phyloP scores from a whole-genome alignment of 2,329 filamentous ascomycete species.

The Podosphaera fusca region DNA sequence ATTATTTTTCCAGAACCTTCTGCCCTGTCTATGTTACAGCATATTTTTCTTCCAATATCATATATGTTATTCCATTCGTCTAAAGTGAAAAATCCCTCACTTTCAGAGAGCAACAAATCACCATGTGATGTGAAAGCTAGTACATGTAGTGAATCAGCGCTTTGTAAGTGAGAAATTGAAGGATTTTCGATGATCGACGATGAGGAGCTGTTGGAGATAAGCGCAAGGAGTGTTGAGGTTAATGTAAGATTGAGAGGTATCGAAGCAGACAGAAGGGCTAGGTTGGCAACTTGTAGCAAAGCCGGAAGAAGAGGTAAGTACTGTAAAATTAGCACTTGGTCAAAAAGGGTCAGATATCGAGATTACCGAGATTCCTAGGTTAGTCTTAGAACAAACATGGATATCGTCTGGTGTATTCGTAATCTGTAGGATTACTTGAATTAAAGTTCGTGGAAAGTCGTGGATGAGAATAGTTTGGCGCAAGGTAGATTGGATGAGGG shows the following conservation, averaged over 20 bases:
- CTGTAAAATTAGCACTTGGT: slow-evolving; percentile 19
- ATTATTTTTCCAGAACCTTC: slow-evolving; percentile 22
- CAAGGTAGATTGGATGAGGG: slow-evolving; percentile 46
- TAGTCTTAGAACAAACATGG: slow-evolving; percentile 34
- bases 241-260: slow-evolving; percentile 57
- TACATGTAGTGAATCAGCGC: slow-evolving; percentile 54
- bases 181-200: slow-evolving; percentile 33
- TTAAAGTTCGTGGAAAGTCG: slow-evolving; percentile 51
- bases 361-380: slow-evolving; percentile 33
- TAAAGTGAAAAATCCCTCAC: slow-evolving; percentile 55
- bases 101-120: slow-evolving; percentile 56
- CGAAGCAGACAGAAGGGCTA: slow-evolving; percentile 60
- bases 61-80: slow-evolving; percentile 53
- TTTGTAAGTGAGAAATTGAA: slow-evolving; percentile 34
- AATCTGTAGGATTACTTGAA: slow-evolving; percentile 66
- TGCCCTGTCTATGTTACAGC: slow-evolving; percentile 27
- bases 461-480: slow-evolving; percentile 52
- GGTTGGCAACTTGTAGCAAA: slow-evolving; percentile 54
- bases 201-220: slow-evolving; percentile 20
- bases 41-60: slow-evolving; percentile 39
- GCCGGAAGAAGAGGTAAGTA: slow-evolving; percentile 61
- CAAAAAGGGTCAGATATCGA: neutral
- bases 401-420: slow-evolving; percentile 45
- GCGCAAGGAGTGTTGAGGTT: slow-evolving; percentile 39
- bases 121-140: slow-evolving; percentile 56